A percentile compares a stretch with the other conserved stretches of the same genome.
phyloP scores from a whole-genome alignment of 2,329 filamentous ascomycete genomes.

The Aspergillus chevalieri region DNA sequence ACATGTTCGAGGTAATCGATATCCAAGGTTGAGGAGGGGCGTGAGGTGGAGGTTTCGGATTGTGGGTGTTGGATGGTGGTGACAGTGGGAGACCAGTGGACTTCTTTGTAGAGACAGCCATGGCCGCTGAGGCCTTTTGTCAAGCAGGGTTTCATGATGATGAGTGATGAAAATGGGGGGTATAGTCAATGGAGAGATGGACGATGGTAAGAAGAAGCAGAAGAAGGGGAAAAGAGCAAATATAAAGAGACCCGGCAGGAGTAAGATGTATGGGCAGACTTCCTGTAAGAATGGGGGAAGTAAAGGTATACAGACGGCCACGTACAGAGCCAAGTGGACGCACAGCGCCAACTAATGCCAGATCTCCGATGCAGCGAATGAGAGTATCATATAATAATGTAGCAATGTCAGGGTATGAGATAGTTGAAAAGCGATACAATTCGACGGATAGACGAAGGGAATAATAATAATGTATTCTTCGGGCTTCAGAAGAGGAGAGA shows the following conservation, averaged over 20 bases:
- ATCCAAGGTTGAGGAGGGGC: constrained; percentile 22
- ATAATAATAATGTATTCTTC: no score
- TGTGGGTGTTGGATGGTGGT: constrained; percentile 32
- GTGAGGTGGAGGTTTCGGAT: constrained; percentile 30
- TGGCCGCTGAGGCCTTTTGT: constrained; percentile 26
- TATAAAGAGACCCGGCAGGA: background rate
- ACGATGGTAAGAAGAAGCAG: background rate
- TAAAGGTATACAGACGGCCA: no score
- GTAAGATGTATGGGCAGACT: no score
- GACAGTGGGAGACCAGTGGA: constrained; percentile 36
- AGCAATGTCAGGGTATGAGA: no score
- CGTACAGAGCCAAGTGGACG: background rate
- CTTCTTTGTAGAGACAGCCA: constrained; percentile 34
- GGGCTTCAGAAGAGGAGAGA: no score
- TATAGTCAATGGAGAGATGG: background rate
- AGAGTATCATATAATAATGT: background rate
- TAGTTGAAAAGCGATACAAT: no score
- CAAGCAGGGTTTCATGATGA: constrained; percentile 18
- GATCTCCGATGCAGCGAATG: background rate
- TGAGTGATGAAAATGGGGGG: background rate
- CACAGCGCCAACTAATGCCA: background rate
- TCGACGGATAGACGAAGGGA: no score
- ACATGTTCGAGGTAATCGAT: constrained; percentile 38
- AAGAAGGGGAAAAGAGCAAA: constrained; percentile 1
- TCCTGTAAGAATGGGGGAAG: no score